Percentiles rank a stretch among this genome's conserved stretches.
These are phyloP conservation scores for Marasmius sp. DNA, from an alignment of 1,284 basidiomycete species.

Conservation along the genomic window DNA sequence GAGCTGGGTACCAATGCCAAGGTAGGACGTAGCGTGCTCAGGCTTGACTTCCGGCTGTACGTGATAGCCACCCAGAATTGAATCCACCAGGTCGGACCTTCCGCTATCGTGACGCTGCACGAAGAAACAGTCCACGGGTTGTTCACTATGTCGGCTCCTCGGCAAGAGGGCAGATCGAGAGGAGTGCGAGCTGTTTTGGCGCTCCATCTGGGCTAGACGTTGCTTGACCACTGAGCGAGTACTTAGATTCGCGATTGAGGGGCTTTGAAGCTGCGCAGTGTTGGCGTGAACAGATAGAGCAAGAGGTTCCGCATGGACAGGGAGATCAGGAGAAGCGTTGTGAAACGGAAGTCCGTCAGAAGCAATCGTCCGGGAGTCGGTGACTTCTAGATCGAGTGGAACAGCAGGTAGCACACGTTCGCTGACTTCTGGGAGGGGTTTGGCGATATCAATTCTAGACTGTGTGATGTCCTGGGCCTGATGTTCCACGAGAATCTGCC, in stretches of 20 bases:
- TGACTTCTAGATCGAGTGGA: not conserved
- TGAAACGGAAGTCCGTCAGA: not conserved
- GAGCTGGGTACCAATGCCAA: slow-evolving; percentile 24
- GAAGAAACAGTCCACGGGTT: not conserved
- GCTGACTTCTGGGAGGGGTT: not conserved
- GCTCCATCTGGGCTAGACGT: slow-evolving; percentile 47
- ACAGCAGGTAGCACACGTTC: not conserved
- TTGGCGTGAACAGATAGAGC: slow-evolving; percentile 13
- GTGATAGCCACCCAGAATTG: not conserved
- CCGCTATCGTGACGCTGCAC: not conserved
- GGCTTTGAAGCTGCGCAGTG: slow-evolving; percentile 35
- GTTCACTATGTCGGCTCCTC: not conserved
- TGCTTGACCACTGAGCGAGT: slow-evolving; percentile 50
- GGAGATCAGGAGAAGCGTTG: not conserved
- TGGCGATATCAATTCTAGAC: not conserved
- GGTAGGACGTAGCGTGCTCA: not conserved
- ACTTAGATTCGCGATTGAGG: slow-evolving; percentile 53
- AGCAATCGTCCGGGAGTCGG: not conserved
- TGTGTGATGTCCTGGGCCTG: not conserved
- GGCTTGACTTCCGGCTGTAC: not conserved
- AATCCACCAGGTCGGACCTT: not conserved
- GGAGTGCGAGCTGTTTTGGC: not conserved
- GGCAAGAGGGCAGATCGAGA: not conserved
- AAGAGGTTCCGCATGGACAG: not conserved
- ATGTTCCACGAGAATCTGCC: not conserved